Conservation (phyloP, 495 filamentous ascomycete genomes). For the Chaetomium cochliodes region DNA sequence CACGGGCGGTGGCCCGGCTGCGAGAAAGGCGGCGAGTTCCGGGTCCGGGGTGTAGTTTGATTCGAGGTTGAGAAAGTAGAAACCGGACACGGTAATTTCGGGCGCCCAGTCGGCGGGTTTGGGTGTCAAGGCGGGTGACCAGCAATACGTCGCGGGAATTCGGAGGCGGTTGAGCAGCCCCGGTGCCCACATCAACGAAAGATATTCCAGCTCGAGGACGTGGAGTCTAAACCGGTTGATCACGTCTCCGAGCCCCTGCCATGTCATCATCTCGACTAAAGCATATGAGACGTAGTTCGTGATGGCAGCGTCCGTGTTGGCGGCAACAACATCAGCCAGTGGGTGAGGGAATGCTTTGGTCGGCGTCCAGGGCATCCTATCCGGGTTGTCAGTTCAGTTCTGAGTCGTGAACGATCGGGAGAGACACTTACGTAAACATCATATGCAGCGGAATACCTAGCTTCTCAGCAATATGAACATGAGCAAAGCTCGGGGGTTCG, state of each 20-base stretch:
- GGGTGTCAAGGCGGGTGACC: constrained; percentile 64
- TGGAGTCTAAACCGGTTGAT: constrained; percentile 63
- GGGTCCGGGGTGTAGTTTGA: constrained; percentile 57
- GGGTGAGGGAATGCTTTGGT: constrained; percentile 69
- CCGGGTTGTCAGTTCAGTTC: not conserved
- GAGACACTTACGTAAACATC: constrained; percentile 53
- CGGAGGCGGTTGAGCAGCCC: constrained; percentile 60
- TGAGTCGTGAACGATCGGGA: no score
- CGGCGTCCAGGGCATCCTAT: constrained; percentile 57
- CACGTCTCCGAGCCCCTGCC: constrained; percentile 63
- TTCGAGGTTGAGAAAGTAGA: constrained; percentile 64
- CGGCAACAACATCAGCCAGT: constrained; percentile 62
- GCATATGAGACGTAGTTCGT: constrained; percentile 75
- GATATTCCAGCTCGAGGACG: constrained; percentile 58
- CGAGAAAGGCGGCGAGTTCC: constrained; percentile 54
- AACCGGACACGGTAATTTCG: constrained; percentile 63
- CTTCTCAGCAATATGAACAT: constrained; percentile 64
- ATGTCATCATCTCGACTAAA: constrained; percentile 66
- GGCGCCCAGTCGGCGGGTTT: constrained; percentile 64
- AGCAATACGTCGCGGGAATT: constrained; percentile 64
- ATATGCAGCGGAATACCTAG: constrained; percentile 64
- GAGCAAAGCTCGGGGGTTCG: constrained; percentile 67
- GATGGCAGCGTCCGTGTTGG: constrained; percentile 55
- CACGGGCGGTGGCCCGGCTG: constrained; percentile 62
- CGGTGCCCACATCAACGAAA: constrained; percentile 64